Evolutionary conservation across 345 rosid genomes (phyloP).

Genomic region (Noccaea bulbosa): DNA sequence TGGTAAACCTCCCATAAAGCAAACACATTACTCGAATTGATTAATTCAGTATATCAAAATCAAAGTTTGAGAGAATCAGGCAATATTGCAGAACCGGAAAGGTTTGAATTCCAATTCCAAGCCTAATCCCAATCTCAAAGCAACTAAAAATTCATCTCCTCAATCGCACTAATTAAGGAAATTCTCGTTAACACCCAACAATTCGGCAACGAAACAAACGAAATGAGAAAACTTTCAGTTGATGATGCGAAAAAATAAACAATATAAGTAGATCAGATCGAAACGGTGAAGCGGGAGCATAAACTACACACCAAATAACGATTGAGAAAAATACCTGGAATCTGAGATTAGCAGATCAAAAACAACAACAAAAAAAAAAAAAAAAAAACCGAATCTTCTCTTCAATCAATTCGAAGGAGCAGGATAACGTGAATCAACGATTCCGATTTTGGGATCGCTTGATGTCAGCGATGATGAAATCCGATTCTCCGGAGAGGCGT

Average conservation of each 20-base stretch:
- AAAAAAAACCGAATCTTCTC: conserved; percentile 10
- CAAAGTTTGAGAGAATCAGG: background rate
- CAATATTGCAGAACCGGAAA: conserved; percentile 37
- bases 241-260: background rate
- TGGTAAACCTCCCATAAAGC: background rate
- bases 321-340: conserved; percentile 26
- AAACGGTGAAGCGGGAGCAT: background rate
- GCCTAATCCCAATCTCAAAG: conserved; percentile 7
- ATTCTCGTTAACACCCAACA: conserved; percentile 20
- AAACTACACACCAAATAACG: background rate
- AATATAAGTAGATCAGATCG: conserved; percentile 22
- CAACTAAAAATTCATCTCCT: conserved; percentile 27
- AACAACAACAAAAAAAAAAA: too few relatives aligned
- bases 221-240: background rate
- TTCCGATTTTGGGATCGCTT: background rate
- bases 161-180: conserved; percentile 18
- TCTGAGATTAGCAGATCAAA: conserved; percentile 27
- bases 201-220: conserved; percentile 9
- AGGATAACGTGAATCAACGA: background rate
- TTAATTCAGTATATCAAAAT: background rate
- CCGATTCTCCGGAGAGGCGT: conserved; percentile 32
- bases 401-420: background rate
- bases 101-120: conserved; percentile 1
- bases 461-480: conserved; percentile 14
- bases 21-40: conserved; percentile 24